Base-by-base conservation (phyloP, 257 asterid species). In the Oldenlandia corymbosa region DNA sequence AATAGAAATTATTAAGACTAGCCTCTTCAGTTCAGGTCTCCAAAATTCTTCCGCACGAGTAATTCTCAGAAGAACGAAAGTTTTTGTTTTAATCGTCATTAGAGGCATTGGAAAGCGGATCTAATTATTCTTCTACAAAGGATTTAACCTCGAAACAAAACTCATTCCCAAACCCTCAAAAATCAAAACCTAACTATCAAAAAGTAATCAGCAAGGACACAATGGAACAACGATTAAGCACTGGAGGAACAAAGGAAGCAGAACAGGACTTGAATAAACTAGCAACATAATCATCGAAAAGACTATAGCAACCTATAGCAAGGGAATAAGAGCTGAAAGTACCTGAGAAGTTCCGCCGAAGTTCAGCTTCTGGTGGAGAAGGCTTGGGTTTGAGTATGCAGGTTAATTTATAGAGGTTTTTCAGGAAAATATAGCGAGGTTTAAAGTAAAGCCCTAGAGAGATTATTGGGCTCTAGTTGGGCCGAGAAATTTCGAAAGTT, bases 1-100 rank as follows among this genome's bases (percentile, higher is more conserved):
- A 45, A 17, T n/a, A 45, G 18, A 16, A 0, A 1, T 16, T 12
- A 58, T 58, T 27, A 58, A 58, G 2, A 34, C 24, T 14, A 5
- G 64, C 50, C 64, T 39, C 50, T 37, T 58, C 64, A 23, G 64
- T 39, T 58, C 64, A 58, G 64, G 64, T 58, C 64, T 58, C 64
- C 64, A 58, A 11, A 58, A 37, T 36, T 58, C 64, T 37, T 58
- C 64, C 64, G 50, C 64, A 58, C 12, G 64, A 31, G 10, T 20
- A 36, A 37, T 58, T 58, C 64, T 58, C 64, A 37, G 49, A 58
- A 58, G 64, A 39, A 59, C 64, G 64, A 59, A 59, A 59, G 50
- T 59, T 59, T n/a, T 59, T 36, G 14, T 39, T 14, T 37, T 11
- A 37, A 39, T 59, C 64, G 39, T 59, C 64, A 32, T 59, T 50